Base-by-base conservation (phyloP, 495 filamentous ascomycete species). In the Hypomontagnella monticulosa region DNA sequence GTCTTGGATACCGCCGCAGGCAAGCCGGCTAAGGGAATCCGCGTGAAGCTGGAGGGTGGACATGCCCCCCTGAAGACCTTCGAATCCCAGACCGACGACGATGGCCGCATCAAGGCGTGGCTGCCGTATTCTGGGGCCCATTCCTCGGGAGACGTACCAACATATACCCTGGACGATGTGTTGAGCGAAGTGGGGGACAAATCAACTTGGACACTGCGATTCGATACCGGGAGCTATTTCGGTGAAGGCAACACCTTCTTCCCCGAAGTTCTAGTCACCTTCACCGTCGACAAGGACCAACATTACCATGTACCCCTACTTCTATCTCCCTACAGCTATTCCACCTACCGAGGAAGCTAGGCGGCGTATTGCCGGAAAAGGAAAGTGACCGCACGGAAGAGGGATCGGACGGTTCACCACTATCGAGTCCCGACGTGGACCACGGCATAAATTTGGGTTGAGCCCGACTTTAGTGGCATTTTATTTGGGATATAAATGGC, bases 271-370 rank as follows among this genome's bases (percentile, higher is more conserved):
- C 87, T 89, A 75, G 85, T 99, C 38, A 86, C 86, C 52, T 97
- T 99, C 75, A 85, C 84, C 42, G 92, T 94, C 2, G 83, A 85
- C 62, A 81, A 83, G 47, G 87, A 80, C 10, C 84, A 90, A 79
- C 91, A 96, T 78, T 97, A 93, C 70, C 95, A 99, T 85, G 90
- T 99, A 3, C 95, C 95, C 20, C 79, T 99, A 73, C 68, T 99
- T 74, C 73, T 99, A 78, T 87, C 91, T 54, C 93, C 93, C 41
- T 97, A 88, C 81, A 92, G 89, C 71, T 99, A 96, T 79, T 91
- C 91, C 48, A 97, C 95, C 4, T 99, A 99, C 77, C 81, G 95
- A 69, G 95, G 95, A 32, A 86, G 83, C 57, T 88, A 66, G 71
- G 53, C 44, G 19, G 15, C 34, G 11, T n/a, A 9, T 32, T 38